Conservation (phyloP, 176 grass and related monocot species). For the Oryza nivara region DNA sequence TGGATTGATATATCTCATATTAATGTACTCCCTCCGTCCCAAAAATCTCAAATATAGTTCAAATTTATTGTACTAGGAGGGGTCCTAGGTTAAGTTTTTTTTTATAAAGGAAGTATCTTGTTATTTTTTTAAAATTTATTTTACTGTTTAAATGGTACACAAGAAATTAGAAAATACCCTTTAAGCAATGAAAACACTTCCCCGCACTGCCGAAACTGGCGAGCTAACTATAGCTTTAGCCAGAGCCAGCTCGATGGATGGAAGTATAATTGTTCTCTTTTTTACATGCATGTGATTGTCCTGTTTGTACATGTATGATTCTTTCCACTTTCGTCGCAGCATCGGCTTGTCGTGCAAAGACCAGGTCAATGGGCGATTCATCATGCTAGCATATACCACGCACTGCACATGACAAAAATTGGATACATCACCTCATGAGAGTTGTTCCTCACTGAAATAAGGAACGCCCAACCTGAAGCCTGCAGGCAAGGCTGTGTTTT, state of each 20-base stretch:
- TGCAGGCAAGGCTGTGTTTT: background rate
- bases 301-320: background rate
- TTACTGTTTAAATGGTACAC: too few relatives aligned
- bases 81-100: too few relatives aligned
- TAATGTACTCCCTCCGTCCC: too few relatives aligned
- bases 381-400: background rate
- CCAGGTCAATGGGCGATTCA: background rate
- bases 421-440: background rate
- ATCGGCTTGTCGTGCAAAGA: background rate
- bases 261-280: background rate
- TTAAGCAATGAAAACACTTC: too few relatives aligned
- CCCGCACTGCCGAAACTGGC: background rate
- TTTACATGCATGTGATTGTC: too few relatives aligned
- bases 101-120: too few relatives aligned
- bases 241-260: background rate
- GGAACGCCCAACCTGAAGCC: background rate
- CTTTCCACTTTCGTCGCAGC: background rate
- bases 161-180: too few relatives aligned
- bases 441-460: background rate
- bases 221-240: background rate
- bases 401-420: background rate
- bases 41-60: too few relatives aligned
- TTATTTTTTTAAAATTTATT: too few relatives aligned
- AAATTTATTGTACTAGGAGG: too few relatives aligned
- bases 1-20: too few relatives aligned